These are phyloP conservation scores for Zostera marina DNA, from an alignment of 116 monocot species.

Conservation along the genomic window DNA sequence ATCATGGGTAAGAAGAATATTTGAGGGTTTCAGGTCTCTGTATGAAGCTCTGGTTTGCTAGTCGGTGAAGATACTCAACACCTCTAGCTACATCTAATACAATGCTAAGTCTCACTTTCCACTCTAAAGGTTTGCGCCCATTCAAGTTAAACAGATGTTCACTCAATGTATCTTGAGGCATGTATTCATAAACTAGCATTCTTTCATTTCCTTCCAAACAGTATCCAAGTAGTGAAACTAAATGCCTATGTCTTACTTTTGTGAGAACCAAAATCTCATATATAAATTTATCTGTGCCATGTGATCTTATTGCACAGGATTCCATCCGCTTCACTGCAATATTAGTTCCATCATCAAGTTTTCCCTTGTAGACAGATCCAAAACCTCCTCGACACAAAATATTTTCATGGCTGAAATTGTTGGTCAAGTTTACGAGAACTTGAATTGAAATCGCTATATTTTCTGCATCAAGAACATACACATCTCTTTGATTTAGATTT, in stretches of 20 bases:
- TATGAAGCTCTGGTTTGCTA: slow-evolving; percentile 68
- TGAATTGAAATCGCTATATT: slow-evolving; percentile 62
- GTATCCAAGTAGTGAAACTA: slow-evolving; percentile 57
- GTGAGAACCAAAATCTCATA: slow-evolving; percentile 58
- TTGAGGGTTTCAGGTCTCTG: slow-evolving; percentile 59
- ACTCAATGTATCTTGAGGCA: slow-evolving; percentile 55
- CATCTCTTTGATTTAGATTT: slow-evolving; percentile 24
- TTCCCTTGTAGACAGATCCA: slow-evolving; percentile 63
- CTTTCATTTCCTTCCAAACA: slow-evolving; percentile 66
- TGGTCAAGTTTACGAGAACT: slow-evolving; percentile 14
- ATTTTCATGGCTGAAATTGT: slow-evolving; percentile 48
- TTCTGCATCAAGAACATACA: slow-evolving; percentile 33
- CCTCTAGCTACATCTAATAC: slow-evolving; percentile 60
- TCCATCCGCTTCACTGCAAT: slow-evolving; percentile 74
- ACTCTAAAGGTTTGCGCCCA: slow-evolving; percentile 42
- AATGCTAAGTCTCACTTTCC: slow-evolving; percentile 60
- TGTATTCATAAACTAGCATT: slow-evolving; percentile 56
- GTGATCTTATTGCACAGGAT: slow-evolving; percentile 34
- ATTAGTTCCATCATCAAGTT: slow-evolving; percentile 51
- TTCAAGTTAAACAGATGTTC: slow-evolving; percentile 47
- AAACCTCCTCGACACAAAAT: slow-evolving; percentile 51
- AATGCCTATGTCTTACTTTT: slow-evolving; percentile 51
- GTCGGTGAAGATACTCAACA: slow-evolving; percentile 51
- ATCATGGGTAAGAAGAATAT: slow-evolving; percentile 66
- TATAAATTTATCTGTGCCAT: slow-evolving; percentile 40